A percentile compares a stretch with the other conserved stretches of the same genome.
phyloP scores from a whole-genome alignment of 495 filamentous ascomycete genomes.

The Thozetella sp. region DNA sequence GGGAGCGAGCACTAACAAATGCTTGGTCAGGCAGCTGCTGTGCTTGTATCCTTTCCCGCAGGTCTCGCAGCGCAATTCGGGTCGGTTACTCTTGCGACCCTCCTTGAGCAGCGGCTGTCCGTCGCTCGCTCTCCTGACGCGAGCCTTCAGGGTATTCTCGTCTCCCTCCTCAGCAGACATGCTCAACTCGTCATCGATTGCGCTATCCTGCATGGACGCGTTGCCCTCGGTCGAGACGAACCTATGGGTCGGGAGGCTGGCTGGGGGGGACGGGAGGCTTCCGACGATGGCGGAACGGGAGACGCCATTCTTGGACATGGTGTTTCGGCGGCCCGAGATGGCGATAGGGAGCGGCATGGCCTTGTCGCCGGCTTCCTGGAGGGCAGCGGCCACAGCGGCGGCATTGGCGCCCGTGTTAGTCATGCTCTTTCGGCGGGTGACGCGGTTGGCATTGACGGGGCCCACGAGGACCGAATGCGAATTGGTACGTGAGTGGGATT shows the following conservation, averaged over 20 bases:
- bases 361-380: constrained; percentile 62
- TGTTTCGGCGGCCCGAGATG: constrained; percentile 47
- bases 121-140: constrained; percentile 82
- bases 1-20: constrained; percentile 91
- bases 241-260: constrained; percentile 44
- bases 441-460: constrained; percentile 75
- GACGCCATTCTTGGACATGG: constrained; percentile 47
- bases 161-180: constrained; percentile 60
- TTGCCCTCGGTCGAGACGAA: constrained; percentile 38
- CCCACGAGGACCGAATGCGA: constrained; percentile 73
- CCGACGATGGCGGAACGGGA: constrained; percentile 47
- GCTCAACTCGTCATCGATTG: constrained; percentile 59
- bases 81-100: constrained; percentile 70
- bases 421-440: constrained; percentile 93
- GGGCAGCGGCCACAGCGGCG: constrained; percentile 74
- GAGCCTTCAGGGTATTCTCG: constrained; percentile 63
- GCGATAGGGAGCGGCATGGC: constrained; percentile 53
- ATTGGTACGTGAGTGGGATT: constrained; percentile 71
- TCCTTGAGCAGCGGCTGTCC: constrained; percentile 80
- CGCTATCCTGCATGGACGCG: constrained; percentile 50
- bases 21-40: constrained; percentile 99
- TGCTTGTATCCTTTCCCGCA: constrained; percentile 99
- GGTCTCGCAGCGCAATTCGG: constrained; percentile 93
- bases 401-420: constrained; percentile 71
- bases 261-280: constrained; percentile 59